Conservation (phyloP, 164 flowering plant species). For the Pachysandra terminalis region DNA sequence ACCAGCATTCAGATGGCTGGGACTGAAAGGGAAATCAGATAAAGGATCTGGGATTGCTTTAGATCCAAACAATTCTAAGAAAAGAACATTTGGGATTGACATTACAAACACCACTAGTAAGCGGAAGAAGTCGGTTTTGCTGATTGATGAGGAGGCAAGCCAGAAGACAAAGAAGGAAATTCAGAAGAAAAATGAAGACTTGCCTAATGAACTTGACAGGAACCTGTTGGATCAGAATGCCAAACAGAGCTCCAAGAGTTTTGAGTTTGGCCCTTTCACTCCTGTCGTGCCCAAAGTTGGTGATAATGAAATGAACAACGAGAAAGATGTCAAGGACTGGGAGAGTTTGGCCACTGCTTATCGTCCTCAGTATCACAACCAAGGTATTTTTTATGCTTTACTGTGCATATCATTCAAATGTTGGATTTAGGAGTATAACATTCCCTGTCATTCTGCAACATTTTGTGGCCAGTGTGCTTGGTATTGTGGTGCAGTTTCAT, state of each 20-base stretch:
- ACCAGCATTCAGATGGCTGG: conserved; percentile 92
- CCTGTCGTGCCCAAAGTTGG: conserved; percentile 40
- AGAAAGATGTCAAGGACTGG: conserved; percentile 48
- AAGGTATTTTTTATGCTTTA: conserved; percentile 44
- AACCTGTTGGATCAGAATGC: conserved; percentile 23
- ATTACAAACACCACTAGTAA: conserved; percentile 56
- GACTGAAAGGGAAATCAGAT: conserved; percentile 33
- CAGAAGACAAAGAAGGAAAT: conserved; percentile 14
- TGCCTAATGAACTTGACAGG: conserved; percentile 18
- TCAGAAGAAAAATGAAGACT: conserved; percentile 31
- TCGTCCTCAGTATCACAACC: conserved; percentile 84
- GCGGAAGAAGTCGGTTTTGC: conserved; percentile 35
- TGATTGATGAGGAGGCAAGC: conserved; percentile 13
- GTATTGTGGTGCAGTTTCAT: too few species aligned
- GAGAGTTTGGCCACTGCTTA: conserved; percentile 53
- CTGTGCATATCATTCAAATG: background rate
- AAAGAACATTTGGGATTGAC: conserved; percentile 77
- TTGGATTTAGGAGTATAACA: background rate
- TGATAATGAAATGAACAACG: conserved; percentile 20
- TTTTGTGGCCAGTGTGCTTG: background rate
- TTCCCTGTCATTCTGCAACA: background rate
- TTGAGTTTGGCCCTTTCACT: conserved; percentile 84
- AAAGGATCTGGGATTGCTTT: conserved; percentile 9
- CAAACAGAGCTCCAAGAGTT: conserved; percentile 32
- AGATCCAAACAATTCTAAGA: conserved; percentile 32